A percentile compares a stretch with the other conserved stretches of the same genome.
These are phyloP conservation scores for Theobroma grandiflorum DNA, from an alignment of 441 rosid genomes.

Conservation along the genomic window DNA sequence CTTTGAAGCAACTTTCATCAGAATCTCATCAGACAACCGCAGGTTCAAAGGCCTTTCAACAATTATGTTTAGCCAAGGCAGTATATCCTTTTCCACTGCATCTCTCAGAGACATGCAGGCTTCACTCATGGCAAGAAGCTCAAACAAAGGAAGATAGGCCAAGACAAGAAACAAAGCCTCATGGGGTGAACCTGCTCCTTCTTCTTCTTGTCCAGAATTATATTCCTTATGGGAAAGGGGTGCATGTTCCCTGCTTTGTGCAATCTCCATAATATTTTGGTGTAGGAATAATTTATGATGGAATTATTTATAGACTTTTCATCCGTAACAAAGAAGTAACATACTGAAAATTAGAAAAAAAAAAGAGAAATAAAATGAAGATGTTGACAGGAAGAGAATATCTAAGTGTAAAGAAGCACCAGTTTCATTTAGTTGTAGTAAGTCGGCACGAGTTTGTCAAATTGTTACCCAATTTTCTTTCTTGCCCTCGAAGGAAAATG, in stretches of 20 bases:
- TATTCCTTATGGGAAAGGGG: background rate
- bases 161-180: conserved; percentile 66
- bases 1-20: conserved; percentile 47
- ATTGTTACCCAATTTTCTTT: conserved; percentile 6
- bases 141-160: conserved; percentile 63
- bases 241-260: conserved; percentile 1
- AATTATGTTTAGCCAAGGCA: conserved; percentile 53
- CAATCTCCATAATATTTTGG: conserved; percentile 14
- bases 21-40: conserved; percentile 52
- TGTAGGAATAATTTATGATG: background rate
- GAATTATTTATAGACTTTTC: background rate
- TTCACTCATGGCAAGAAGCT: conserved; percentile 54
- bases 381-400: conserved; percentile 20
- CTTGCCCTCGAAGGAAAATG: background rate
- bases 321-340: conserved; percentile 20
- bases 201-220: conserved; percentile 18
- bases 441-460: conserved; percentile 2
- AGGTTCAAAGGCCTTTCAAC: conserved; percentile 48
- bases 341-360: background rate
- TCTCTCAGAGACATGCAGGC: conserved; percentile 53
- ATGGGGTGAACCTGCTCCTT: conserved; percentile 54
- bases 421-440: background rate
- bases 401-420: background rate
- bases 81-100: conserved; percentile 46
- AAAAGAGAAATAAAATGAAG: conserved; percentile 3